Base-by-base conservation (phyloP, 2,329 filamentous ascomycete species). In the Penicillium sp. region DNA sequence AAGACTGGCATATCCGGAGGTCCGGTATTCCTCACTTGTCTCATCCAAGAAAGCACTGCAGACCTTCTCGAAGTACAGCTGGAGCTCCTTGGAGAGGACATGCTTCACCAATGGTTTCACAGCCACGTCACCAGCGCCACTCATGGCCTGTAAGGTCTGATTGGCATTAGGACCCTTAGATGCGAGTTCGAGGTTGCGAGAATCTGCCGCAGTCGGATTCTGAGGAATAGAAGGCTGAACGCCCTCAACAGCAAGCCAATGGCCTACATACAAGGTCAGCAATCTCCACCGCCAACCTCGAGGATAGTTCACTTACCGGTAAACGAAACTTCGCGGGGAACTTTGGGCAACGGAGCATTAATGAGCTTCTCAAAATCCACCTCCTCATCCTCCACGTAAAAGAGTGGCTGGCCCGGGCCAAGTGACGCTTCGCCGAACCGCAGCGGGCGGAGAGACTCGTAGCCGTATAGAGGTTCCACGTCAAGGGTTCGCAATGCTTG, bases 311-410 rank as follows among this genome's bases (percentile, higher is more conserved):
- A 62, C 80, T 51, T 76, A 93, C 90, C 88, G 38, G 93, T 97
- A 68, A 96, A 93, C 56, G 86, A 90, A 65, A 94, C 88, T 72
- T 99, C 94, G 45, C 93, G 82, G 31, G 94, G 94, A 28, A 99
- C 92, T 73, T 95, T 96, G 24, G 94, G 94, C 61, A 99, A 75
- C 4, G 94, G 90, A 59, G 91, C 91, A 75, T 99, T 99, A 70
- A 99, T 96, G 61, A 99, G 79, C 79, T 97, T 97, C 77, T 99
- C 94, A 69, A 99, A 97, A 73, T 99, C 94, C 49, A 97, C 87
- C 77, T 99, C 94, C 69, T 99, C 94, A 70, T 99, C 94, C 68
- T 99, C 94, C 34, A 99, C 88, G 70, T 99, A 99, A 74, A 93
- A 99, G 21, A 99, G 78, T 48, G 93, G 91, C 74, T 99, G 94